phyloP scores from a whole-genome alignment of 2,329 filamentous ascomycete genomes.

The Cordyceps cateniannulata region DNA sequence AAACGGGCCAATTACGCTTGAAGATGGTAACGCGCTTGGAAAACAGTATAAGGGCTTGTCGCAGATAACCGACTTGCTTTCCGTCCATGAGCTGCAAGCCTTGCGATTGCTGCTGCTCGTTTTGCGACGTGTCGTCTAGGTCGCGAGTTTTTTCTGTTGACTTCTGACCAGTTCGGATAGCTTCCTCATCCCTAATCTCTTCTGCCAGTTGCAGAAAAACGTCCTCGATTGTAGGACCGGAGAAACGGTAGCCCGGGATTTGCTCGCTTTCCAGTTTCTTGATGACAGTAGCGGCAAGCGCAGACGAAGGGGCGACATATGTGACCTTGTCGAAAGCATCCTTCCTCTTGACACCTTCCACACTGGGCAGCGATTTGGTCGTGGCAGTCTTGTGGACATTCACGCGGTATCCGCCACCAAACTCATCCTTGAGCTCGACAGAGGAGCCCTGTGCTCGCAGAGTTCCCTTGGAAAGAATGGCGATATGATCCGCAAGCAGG shows the following conservation, averaged over 20 bases:
- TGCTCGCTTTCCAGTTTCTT: conserved; percentile 58
- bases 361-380: conserved; percentile 38
- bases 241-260: conserved; percentile 74
- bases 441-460: conserved; percentile 79
- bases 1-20: conserved; percentile 71
- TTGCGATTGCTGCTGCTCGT: conserved; percentile 23
- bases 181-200: conserved; percentile 57
- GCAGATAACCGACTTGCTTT: conserved; percentile 58
- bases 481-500: conserved; percentile 80
- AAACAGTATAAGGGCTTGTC: conserved; percentile 70
- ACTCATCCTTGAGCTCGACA: conserved; percentile 73
- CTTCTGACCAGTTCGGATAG: conserved; percentile 21
- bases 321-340: conserved; percentile 63
- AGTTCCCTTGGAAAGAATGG: conserved; percentile 77
- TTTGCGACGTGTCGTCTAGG: conserved; percentile 17
- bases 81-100: conserved; percentile 60
- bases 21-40: conserved; percentile 71
- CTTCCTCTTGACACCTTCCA: conserved; percentile 52
- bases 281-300: conserved; percentile 65
- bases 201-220: conserved; percentile 84
- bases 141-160: conserved; percentile 17
- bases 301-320: conserved; percentile 65
- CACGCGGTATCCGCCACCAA: conserved; percentile 81
- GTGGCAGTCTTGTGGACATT: conserved; percentile 58
- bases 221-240: conserved; percentile 85